Conservation (phyloP, 768 basidiomycete genomes). For the Calocybe gangraenosa region DNA sequence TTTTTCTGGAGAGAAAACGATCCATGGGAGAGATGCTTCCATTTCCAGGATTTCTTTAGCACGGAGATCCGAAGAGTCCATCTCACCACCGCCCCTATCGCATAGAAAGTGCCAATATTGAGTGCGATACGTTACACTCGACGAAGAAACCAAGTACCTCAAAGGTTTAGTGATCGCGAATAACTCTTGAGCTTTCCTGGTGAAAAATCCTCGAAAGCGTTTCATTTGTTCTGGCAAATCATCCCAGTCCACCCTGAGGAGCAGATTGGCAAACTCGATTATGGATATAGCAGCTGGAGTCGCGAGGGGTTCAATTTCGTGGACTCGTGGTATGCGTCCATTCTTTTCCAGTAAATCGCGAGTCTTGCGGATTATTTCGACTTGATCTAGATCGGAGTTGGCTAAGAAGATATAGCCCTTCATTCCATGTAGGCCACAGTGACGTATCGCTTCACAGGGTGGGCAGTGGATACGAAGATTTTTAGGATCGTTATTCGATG, state of each 20-base stretch:
- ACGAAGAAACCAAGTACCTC: neutral
- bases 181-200: neutral
- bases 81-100: neutral
- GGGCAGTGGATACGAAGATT: conserved; percentile 12
- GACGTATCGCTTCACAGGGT: conserved; percentile 13
- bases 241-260: conserved; percentile 3
- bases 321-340: conserved; percentile 10
- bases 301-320: conserved; percentile 11
- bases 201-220: conserved; percentile 8
- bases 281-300: conserved; percentile 3
- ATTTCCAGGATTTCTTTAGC: neutral
- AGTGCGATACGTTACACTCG: neutral
- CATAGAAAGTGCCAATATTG: neutral
- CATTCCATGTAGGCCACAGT: conserved; percentile 9
- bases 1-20: neutral
- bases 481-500: conserved; percentile 8
- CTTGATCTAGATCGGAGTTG: conserved; percentile 13
- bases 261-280: conserved; percentile 3
- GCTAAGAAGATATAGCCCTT: conserved; percentile 3
- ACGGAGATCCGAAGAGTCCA: neutral
- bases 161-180: neutral
- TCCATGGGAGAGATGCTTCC: conserved; percentile 1
- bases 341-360: conserved; percentile 10
- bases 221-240: conserved; percentile 2
- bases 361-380: conserved; percentile 16